Conservation (phyloP, 2,329 filamentous ascomycete genomes). For the Fusarium concolor region DNA sequence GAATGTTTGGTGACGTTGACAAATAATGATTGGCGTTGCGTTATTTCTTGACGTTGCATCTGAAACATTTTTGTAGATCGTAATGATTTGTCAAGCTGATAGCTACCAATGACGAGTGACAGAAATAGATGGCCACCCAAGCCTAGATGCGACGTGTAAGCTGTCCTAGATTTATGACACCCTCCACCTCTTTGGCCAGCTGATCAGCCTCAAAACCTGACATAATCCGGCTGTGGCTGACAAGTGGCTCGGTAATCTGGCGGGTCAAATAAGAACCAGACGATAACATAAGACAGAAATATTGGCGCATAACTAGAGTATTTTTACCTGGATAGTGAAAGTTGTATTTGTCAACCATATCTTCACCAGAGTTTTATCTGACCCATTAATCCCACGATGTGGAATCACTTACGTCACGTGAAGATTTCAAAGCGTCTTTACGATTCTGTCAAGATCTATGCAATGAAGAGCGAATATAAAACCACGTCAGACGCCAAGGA, state of each 20-base stretch:
- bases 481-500: conserved; percentile 1
- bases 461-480: conserved; percentile 22
- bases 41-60: neutral
- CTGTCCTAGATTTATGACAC: too few relatives aligned
- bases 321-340: too few relatives aligned
- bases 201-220: neutral
- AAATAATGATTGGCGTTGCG: neutral
- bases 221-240: conserved; percentile 12
- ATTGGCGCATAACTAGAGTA: too few relatives aligned
- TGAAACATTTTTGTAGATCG: neutral
- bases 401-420: conserved; percentile 41
- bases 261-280: too few relatives aligned
- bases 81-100: neutral
- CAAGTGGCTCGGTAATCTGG: conserved; percentile 8
- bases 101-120: too few relatives aligned
- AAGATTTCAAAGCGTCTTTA: conserved; percentile 36
- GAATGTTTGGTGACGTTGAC: neutral
- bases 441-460: conserved; percentile 39
- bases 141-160: too few relatives aligned
- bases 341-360: too few relatives aligned
- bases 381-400: neutral
- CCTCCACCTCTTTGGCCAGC: too few relatives aligned
- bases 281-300: too few relatives aligned
- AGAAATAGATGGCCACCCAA: too few relatives aligned
- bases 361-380: too few relatives aligned